phyloP scores from a whole-genome alignment of 1,284 basidiomycete genomes.

The Fistulina hepatica region DNA sequence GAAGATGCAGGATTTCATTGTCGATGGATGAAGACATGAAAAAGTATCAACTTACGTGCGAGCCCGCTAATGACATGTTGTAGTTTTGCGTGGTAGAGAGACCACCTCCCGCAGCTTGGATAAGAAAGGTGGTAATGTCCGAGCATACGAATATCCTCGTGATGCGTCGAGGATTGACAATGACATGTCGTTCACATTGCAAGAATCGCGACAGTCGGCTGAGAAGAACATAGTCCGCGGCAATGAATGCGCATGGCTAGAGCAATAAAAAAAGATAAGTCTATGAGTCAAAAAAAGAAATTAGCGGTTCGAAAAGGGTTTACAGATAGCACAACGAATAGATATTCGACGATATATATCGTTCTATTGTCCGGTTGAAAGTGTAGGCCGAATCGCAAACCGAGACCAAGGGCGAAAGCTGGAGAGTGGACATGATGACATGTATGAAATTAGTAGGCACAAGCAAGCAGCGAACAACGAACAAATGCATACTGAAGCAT shows the following conservation, averaged over 20 bases:
- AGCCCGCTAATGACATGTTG: conserved; percentile 9
- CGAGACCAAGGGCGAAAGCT: conserved; percentile 45
- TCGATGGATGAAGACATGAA: conserved; percentile 25
- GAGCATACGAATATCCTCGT: conserved; percentile 43
- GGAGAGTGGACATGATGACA: conserved; percentile 1
- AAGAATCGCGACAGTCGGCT: conserved; percentile 49
- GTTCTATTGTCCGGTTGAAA: conserved; percentile 11
- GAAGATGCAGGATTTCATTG: conserved; percentile 28
- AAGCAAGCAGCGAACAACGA: too few species aligned
- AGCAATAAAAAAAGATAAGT: conserved; percentile 1
- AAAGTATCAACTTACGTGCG: conserved; percentile 5
- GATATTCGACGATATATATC: conserved; percentile 51
- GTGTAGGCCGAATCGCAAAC: conserved; percentile 38
- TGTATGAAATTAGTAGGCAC: not conserved
- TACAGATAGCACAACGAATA: conserved; percentile 57
- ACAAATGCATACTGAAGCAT: too few species aligned
- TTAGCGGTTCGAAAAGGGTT: too few species aligned
- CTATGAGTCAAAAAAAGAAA: conserved; percentile 4
- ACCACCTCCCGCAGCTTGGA: conserved; percentile 30
- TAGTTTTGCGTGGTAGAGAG: conserved; percentile 13
- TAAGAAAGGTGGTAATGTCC: conserved; percentile 58
- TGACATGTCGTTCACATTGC: conserved; percentile 38
- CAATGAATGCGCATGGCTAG: conserved; percentile 68
- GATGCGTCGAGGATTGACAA: conserved; percentile 42
- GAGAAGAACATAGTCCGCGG: conserved; percentile 59